A percentile compares a stretch with the other conserved stretches of the same genome.
These are phyloP conservation scores for Backusella mclennaniae DNA, from an alignment of 192 early-diverging fungal genomes.

Conservation along the genomic window DNA sequence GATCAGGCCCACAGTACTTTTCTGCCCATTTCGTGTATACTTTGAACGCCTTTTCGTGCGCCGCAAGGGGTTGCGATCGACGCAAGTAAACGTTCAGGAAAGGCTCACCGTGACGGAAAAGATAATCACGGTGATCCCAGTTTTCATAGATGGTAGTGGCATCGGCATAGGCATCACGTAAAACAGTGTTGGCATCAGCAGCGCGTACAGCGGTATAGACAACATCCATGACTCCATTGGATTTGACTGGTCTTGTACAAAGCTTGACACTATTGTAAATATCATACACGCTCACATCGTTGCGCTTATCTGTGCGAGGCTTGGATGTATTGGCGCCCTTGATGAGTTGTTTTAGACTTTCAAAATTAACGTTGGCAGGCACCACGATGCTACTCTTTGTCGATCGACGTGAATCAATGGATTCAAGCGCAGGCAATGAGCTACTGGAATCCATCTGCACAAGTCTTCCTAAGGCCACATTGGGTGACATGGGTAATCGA, in stretches of 20 bases:
- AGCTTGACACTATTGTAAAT: neutral
- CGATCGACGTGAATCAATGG: neutral
- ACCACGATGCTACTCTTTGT: neutral
- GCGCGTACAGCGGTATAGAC: constrained; percentile 31
- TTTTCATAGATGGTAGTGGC: constrained; percentile 20
- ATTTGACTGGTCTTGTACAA: neutral
- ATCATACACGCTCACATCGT: constrained; percentile 11
- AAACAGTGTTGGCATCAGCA: constrained; percentile 32
- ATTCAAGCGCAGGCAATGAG: neutral
- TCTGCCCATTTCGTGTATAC: constrained; percentile 58
- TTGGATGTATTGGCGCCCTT: constrained; percentile 1
- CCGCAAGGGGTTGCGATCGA: constrained; percentile 46
- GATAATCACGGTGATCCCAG: constrained; percentile 40
- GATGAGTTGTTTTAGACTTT: constrained; percentile 12
- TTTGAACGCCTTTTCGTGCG: constrained; percentile 54
- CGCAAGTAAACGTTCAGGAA: constrained; percentile 50
- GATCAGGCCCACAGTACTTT: constrained; percentile 36
- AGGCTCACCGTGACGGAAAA: constrained; percentile 51
- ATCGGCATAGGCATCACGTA: constrained; percentile 31
- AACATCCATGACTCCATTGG: constrained; percentile 15
- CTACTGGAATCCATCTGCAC: constrained; percentile 13
- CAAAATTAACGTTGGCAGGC: constrained; percentile 13
- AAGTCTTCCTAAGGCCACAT: constrained; percentile 15
- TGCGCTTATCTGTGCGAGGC: neutral
- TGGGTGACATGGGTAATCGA: constrained; percentile 11